Percentiles rank a stretch among this genome's conserved stretches.
Evolutionary conservation across 257 asterid species (phyloP).

Genomic region (Sherardia arvensis): DNA sequence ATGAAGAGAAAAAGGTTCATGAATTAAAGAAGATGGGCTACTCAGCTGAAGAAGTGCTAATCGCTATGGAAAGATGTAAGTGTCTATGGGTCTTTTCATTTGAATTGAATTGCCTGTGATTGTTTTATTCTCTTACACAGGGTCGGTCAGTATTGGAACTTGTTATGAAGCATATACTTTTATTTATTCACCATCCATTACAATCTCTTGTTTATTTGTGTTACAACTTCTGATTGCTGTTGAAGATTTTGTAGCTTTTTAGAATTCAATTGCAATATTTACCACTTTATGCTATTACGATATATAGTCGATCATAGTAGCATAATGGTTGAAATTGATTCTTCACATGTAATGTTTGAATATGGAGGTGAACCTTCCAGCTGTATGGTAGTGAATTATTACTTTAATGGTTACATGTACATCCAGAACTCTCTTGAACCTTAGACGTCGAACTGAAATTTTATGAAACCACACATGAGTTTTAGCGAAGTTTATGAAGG

Average conservation of each 20-base stretch:
- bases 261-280: not conserved
- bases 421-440: not conserved
- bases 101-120: not conserved
- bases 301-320: not conserved
- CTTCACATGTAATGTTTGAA: not conserved
- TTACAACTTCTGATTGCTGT: not conserved
- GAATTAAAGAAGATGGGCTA: slow-evolving; percentile 38
- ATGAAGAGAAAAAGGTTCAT: slow-evolving; percentile 17
- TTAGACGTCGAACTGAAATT: not conserved
- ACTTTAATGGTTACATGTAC: not conserved
- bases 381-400: not conserved
- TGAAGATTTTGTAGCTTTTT: not conserved
- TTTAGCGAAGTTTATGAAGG: not conserved
- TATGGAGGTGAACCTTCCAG: not conserved
- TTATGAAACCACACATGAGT: not conserved
- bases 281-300: no score
- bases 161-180: not conserved
- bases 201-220: not conserved
- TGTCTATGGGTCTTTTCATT: not conserved
- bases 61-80: slow-evolving; percentile 43
- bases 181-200: not conserved
- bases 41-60: slow-evolving; percentile 26
- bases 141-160: not conserved
- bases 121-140: not conserved
- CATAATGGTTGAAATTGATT: not conserved